A percentile compares a stretch with the other conserved stretches of the same genome.
Evolutionary conservation across 2,329 filamentous ascomycete genomes (phyloP).

Genomic region (Fragosphaeria purpurea): DNA sequence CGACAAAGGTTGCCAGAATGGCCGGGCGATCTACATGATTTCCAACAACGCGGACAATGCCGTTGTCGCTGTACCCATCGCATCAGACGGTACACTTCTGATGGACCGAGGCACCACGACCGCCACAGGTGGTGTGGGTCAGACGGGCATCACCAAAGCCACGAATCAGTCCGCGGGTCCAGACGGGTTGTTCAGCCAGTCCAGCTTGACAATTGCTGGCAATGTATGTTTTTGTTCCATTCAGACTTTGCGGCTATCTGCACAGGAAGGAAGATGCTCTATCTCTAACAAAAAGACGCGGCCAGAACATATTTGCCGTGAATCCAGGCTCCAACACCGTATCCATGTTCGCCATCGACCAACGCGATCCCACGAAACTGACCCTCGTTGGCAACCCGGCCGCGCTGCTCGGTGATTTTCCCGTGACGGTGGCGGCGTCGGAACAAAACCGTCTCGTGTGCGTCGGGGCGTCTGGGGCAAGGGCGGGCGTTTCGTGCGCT

Average conservation of each 20-base stretch:
- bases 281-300: slow-evolving; percentile 4
- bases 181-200: slow-evolving; percentile 7
- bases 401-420: slow-evolving; percentile 39
- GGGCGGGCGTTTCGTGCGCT: slow-evolving; percentile 35
- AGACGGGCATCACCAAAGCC: background rate
- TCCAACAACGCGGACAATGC: slow-evolving; percentile 2
- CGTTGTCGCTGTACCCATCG: slow-evolving; percentile 7
- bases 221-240: slow-evolving; percentile 17
- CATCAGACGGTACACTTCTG: background rate
- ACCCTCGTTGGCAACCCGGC: slow-evolving; percentile 32
- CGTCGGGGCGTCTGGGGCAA: slow-evolving; percentile 34
- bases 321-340: slow-evolving; percentile 42
- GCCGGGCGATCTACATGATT: slow-evolving; percentile 6
- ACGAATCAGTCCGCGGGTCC: background rate
- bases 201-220: slow-evolving; percentile 15
- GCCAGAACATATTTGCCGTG: slow-evolving; percentile 43
- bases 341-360: slow-evolving; percentile 36
- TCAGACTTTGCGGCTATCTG: background rate
- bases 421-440: slow-evolving; percentile 40
- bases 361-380: slow-evolving; percentile 32
- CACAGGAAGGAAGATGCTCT: too few species aligned
- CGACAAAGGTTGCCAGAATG: background rate
- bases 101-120: slow-evolving; percentile 1
- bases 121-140: slow-evolving; percentile 1
- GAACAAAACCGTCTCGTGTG: slow-evolving; percentile 31